Conservation (phyloP, 2,329 filamentous ascomycete genomes). For the Zalaria sp. region DNA sequence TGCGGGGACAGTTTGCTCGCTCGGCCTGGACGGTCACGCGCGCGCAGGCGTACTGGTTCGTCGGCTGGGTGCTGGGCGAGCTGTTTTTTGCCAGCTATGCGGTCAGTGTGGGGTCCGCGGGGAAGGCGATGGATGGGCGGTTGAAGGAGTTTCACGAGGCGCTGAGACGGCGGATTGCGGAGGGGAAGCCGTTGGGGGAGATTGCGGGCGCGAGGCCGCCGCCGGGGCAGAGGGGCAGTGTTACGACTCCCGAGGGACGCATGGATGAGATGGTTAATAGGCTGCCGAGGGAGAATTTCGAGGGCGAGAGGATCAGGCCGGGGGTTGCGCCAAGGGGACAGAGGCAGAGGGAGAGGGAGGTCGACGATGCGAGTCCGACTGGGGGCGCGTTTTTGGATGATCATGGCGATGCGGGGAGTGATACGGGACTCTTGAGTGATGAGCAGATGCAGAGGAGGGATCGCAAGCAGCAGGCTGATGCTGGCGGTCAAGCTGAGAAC, state of each 20-base stretch:
- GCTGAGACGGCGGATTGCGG: constrained; percentile 16
- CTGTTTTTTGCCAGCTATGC: constrained; percentile 17
- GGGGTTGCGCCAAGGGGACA: background rate
- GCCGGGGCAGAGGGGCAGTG: constrained; percentile 3
- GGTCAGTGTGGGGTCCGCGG: constrained; percentile 19
- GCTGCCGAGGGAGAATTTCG: background rate
- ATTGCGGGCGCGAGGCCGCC: background rate
- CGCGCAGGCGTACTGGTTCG: constrained; percentile 13
- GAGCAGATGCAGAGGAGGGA: constrained; percentile 11
- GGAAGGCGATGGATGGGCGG: constrained; percentile 23
- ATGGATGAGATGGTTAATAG: constrained; percentile 6
- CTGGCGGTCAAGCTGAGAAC: background rate
- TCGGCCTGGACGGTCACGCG: constrained; percentile 16
- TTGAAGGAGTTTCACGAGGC: constrained; percentile 24
- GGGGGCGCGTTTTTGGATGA: constrained; percentile 17
- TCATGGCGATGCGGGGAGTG: constrained; percentile 13
- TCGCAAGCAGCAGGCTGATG: constrained; percentile 5
- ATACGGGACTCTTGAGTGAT: constrained; percentile 18
- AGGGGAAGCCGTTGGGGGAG: constrained; percentile 7
- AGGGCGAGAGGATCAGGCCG: background rate
- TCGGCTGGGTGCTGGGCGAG: constrained; percentile 20
- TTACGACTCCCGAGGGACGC: constrained; percentile 3
- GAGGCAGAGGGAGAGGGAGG: constrained; percentile 2
- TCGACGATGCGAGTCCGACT: constrained; percentile 27
- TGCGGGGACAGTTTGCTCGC: constrained; percentile 21